phyloP scores from a whole-genome alignment of 1,284 basidiomycete genomes.

The Microbotryum intermedium region DNA sequence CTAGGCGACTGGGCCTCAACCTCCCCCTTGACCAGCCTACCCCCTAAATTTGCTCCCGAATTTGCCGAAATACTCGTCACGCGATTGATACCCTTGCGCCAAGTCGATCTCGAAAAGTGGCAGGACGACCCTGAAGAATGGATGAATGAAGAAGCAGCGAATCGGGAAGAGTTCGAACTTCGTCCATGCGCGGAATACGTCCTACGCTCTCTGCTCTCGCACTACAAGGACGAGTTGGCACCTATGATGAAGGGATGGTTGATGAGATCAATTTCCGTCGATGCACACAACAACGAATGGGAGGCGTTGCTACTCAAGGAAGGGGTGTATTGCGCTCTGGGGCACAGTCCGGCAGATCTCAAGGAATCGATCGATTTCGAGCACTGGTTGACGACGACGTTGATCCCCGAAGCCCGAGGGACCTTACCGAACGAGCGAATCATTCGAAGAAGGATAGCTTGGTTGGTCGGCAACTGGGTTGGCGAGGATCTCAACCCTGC shows the following conservation, averaged over 20 bases:
- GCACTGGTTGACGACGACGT: slow-evolving; percentile 16
- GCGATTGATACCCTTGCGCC: slow-evolving; percentile 23
- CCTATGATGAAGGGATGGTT: not conserved
- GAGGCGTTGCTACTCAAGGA: slow-evolving; percentile 30
- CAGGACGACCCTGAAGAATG: slow-evolving; percentile 33
- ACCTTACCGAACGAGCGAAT: slow-evolving; percentile 23
- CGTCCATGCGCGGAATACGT: slow-evolving; percentile 31
- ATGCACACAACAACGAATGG: not conserved
- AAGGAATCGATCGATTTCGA: slow-evolving; percentile 17
- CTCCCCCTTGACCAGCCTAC: slow-evolving; percentile 8
- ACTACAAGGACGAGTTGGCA: slow-evolving; percentile 22
- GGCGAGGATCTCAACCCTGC: slow-evolving; percentile 19
- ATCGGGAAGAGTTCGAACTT: slow-evolving; percentile 32
- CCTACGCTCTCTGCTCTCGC: slow-evolving; percentile 20
- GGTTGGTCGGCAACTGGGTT: slow-evolving; percentile 32
- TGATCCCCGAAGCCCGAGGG: slow-evolving; percentile 21
- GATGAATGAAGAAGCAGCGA: slow-evolving; percentile 33
- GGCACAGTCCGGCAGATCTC: slow-evolving; percentile 22
- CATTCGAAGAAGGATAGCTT: slow-evolving; percentile 32
- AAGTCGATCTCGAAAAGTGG: slow-evolving; percentile 31
- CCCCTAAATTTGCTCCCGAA: slow-evolving; percentile 6
- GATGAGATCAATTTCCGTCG: too few species aligned
- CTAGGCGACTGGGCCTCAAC: slow-evolving; percentile 29
- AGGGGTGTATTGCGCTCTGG: slow-evolving; percentile 32
- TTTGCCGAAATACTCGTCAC: slow-evolving; percentile 18